Evolutionary conservation across 2,329 filamentous ascomycete genomes (phyloP), one percentile per base, ranked within the genome.

Genomic region (Monilinia fructicola): DNA sequence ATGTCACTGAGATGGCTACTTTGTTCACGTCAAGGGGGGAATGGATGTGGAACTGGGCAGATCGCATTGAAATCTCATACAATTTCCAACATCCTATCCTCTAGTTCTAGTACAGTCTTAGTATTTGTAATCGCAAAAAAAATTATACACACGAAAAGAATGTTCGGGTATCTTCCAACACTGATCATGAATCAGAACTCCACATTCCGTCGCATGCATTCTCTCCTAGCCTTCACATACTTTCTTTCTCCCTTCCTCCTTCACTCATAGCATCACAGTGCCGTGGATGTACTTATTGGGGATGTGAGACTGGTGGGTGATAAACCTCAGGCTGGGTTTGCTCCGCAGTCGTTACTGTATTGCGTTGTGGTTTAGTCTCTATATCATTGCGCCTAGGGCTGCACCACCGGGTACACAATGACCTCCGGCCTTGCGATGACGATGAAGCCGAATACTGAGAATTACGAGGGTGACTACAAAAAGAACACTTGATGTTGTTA

Each of bases 391-490:
- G 40, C 48, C 31, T 44, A 28, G 54, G n/a, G n/a, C 42, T 28
- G 21, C 18, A 21, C 28, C 26, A 40, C 42, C 42, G 16, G 53
- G 54, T 16, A 26, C 14, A 14, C 62, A 65, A 28, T 65, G 52
- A 9, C 62, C 62, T 59, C 62, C 62, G 28, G 28, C 54, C 11
- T 50, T 59, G 4, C 62, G 62, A 38, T 65, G 62, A 9, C 62
- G 42, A 50, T 58, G 53, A 9, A 65, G 23, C 26, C 54, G 38
- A 35, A 62, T 26, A 0, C 12, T 42, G 21, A 54, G 40, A 38
- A 66, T 54, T 16, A 62, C 18, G 10, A 66, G 40, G 1, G 56
- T 54, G 9, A 44, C 35, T 10, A 44, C 16, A 23, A 66, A 66
- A 18, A 66, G 40, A 5, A 54, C 4, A 62, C 64, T 66, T 28